Percentiles rank a stretch among this genome's conserved stretches.
phyloP scores from a whole-genome alignment of 768 basidiomycete genomes.

The Cyclocybe aegerita region DNA sequence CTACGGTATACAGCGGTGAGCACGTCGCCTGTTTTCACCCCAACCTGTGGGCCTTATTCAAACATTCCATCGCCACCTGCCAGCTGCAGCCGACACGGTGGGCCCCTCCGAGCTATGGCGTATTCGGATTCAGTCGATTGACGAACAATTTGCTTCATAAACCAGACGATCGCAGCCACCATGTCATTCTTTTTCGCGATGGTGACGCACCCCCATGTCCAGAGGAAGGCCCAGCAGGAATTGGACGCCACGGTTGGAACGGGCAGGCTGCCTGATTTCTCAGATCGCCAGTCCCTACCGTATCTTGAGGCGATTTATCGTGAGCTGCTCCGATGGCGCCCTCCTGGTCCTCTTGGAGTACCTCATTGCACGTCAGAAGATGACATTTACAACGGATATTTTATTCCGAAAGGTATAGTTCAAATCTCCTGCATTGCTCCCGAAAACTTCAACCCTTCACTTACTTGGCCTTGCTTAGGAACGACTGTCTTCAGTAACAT shows the following conservation, averaged over 20 bases:
- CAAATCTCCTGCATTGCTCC: no score
- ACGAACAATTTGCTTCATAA: neutral
- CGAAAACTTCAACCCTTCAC: neutral
- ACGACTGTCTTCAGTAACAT: constrained; percentile 1
- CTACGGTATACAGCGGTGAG: constrained; percentile 15
- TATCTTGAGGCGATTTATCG: constrained; percentile 17
- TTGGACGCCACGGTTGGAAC: constrained; percentile 29
- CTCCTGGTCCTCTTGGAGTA: constrained; percentile 11
- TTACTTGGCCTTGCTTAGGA: neutral
- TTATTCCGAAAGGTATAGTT: constrained; percentile 18
- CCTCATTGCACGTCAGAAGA: constrained; percentile 21
- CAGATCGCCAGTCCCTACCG: constrained; percentile 24
- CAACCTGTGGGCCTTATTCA: no score
- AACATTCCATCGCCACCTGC: neutral
- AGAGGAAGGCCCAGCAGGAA: constrained; percentile 30
- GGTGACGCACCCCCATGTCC: constrained; percentile 26
- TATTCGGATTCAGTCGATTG: neutral
- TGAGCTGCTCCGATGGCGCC: constrained; percentile 13
- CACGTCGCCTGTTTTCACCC: neutral
- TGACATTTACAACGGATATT: constrained; percentile 20
- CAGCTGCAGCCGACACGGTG: neutral
- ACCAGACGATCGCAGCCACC: constrained; percentile 5
- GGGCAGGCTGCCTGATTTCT: constrained; percentile 22
- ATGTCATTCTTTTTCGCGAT: constrained; percentile 25
- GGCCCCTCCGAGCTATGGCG: neutral